phyloP scores from a whole-genome alignment of 1,284 basidiomycete genomes.

The Heterobasidion parviporum region DNA sequence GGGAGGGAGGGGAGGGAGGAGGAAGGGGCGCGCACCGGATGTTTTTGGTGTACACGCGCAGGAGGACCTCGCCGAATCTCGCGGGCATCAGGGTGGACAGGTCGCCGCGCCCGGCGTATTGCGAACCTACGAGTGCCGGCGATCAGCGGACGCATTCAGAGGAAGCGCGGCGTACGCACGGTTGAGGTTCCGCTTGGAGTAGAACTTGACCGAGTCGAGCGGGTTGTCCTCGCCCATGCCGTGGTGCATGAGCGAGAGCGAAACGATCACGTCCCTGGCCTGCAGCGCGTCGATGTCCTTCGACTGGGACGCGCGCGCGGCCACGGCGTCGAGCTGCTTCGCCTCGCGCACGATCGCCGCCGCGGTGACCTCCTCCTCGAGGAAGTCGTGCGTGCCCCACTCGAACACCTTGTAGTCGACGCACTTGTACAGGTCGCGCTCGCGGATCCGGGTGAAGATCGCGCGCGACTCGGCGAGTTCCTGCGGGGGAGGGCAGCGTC shows the following conservation, averaged over 20 bases:
- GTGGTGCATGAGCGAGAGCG: constrained; percentile 56
- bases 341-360: constrained; percentile 45
- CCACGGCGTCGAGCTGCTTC: constrained; percentile 17
- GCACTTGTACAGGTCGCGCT: constrained; percentile 56
- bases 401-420: constrained; percentile 63
- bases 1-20: background rate
- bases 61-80: constrained; percentile 53
- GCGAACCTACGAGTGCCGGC: constrained; percentile 26
- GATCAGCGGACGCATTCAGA: background rate
- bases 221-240: constrained; percentile 69
- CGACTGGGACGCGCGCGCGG: constrained; percentile 7
- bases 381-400: constrained; percentile 33
- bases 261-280: constrained; percentile 53
- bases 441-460: constrained; percentile 52
- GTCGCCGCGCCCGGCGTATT: constrained; percentile 41
- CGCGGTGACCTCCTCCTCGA: constrained; percentile 40
- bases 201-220: constrained; percentile 60
- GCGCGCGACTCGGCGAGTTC: constrained; percentile 46
- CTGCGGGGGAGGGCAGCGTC: constrained; percentile 25
- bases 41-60: constrained; percentile 65
- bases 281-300: constrained; percentile 24
- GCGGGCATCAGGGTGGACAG: constrained; percentile 56
- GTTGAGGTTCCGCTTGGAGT: constrained; percentile 56
- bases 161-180: constrained; percentile 28
- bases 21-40: constrained; percentile 22